Conservation (phyloP, 1,284 basidiomycete genomes). For the Calocybe gambosa region DNA sequence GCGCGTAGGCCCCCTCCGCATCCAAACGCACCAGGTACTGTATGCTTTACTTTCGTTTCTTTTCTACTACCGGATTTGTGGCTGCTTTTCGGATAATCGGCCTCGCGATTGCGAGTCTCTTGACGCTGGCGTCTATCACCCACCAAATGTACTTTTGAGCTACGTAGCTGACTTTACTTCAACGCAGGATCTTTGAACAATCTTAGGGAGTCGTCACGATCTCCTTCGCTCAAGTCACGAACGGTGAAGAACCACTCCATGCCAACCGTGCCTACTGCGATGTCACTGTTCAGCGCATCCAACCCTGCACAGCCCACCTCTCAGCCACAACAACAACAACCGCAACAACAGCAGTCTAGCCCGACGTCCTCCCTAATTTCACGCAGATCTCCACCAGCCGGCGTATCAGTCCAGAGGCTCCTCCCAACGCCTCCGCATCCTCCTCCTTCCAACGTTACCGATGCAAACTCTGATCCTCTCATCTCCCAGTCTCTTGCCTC, state of each 20-base stretch:
- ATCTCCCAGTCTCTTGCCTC: constrained; percentile 37
- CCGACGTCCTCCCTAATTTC: constrained; percentile 29
- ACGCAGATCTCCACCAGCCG: constrained; percentile 29
- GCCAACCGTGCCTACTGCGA: constrained; percentile 51
- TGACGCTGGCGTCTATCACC: constrained; percentile 7
- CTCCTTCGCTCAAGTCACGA: constrained; percentile 54
- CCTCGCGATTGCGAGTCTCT: constrained; percentile 9
- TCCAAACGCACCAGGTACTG: constrained; percentile 29
- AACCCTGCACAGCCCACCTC: constrained; percentile 25
- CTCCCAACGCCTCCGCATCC: constrained; percentile 53
- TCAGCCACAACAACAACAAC: constrained; percentile 25
- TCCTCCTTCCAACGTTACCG: constrained; percentile 22
- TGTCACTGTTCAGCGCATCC: constrained; percentile 38
- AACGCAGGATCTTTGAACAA: constrained; percentile 35
- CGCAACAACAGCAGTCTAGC: constrained; percentile 34
- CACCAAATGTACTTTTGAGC: constrained; percentile 2
- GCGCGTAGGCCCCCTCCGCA: constrained; percentile 33
- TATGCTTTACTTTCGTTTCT: constrained; percentile 13
- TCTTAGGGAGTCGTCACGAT: constrained; percentile 61
- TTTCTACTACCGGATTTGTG: constrained; percentile 3
- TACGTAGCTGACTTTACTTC: constrained; percentile 12
- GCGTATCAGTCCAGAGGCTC: constrained; percentile 37
- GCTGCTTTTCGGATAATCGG: constrained; percentile 13
- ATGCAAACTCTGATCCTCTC: constrained; percentile 26
- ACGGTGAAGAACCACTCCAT: constrained; percentile 55